Percentiles rank a stretch among this genome's conserved stretches.
Evolutionary conservation across 1,139 yeast species (phyloP).

Genomic region (Blastobotrys malaysiensis): DNA sequence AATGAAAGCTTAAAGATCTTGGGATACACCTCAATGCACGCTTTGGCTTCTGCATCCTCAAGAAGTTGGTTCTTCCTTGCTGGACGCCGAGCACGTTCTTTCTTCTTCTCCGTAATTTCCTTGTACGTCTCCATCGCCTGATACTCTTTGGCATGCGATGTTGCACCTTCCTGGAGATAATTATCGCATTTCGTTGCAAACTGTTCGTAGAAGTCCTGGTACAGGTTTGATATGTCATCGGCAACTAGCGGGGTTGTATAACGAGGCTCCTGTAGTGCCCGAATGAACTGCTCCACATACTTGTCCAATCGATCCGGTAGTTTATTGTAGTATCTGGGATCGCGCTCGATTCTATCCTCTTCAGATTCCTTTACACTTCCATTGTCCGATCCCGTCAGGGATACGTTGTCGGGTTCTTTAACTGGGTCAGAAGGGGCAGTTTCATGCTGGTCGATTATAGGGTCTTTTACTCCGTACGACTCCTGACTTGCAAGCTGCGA

Average conservation of each 20-base stretch:
- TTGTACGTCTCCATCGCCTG: conserved; percentile 30
- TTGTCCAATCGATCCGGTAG: conserved; percentile 32
- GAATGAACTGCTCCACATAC: conserved; percentile 41
- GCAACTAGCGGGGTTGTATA: conserved; percentile 50
- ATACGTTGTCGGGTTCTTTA: not conserved
- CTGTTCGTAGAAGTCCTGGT: conserved; percentile 47
- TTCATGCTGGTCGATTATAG: not conserved
- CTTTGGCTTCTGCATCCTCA: conserved; percentile 38
- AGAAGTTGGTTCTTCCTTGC: conserved; percentile 29
- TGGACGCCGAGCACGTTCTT: conserved; percentile 23
- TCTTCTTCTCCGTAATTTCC: conserved; percentile 32
- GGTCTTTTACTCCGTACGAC: conserved; percentile 19
- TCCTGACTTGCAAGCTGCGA: conserved; percentile 23
- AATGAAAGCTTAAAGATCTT: conserved; percentile 32
- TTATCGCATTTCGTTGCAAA: conserved; percentile 31
- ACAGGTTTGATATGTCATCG: conserved; percentile 46
- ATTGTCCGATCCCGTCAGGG: not conserved
- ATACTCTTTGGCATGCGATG: conserved; percentile 3
- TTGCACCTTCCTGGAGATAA: conserved; percentile 21
- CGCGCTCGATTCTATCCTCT: conserved; percentile 1
- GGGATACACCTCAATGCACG: conserved; percentile 39
- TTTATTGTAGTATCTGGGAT: conserved; percentile 15
- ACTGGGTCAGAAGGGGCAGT: not conserved
- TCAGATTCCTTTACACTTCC: not conserved
- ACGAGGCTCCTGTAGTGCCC: conserved; percentile 50